Evolutionary conservation across 129 eudicot species (phyloP).

Genomic region (Tagetes erecta): DNA sequence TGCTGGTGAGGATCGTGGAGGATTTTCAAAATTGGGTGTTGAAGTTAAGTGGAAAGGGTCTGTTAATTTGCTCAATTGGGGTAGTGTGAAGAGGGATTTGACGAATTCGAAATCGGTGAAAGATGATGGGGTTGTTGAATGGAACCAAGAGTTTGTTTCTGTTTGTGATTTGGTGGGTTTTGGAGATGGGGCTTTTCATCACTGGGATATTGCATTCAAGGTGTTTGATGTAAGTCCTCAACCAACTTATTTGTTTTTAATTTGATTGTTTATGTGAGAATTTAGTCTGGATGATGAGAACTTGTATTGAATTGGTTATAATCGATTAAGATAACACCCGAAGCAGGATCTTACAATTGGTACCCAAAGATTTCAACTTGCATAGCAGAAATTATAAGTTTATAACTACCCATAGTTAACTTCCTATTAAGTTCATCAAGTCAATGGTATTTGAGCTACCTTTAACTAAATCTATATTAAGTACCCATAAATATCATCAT

Average conservation of each 20-base stretch:
- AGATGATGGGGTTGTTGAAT: conserved; percentile 48
- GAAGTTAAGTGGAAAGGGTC: conserved; percentile 71
- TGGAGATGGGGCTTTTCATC: conserved; percentile 44
- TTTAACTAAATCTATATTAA: too few species aligned
- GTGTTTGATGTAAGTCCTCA: conserved; percentile 52
- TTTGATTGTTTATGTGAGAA: neutral
- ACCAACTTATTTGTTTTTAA: neutral
- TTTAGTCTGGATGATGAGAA: too few species aligned
- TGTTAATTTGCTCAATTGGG: conserved; percentile 40
- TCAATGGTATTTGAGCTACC: neutral
- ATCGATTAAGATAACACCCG: too few species aligned
- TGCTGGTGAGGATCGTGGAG: conserved; percentile 15
- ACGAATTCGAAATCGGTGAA: conserved; percentile 41
- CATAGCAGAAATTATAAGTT: too few species aligned
- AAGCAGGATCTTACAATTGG: too few species aligned
- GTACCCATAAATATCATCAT: too few species aligned
- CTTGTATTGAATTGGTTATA: too few species aligned
- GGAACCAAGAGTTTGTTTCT: conserved; percentile 51
- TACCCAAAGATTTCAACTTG: too few species aligned
- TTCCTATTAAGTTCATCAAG: too few species aligned
- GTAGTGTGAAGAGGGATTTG: conserved; percentile 42
- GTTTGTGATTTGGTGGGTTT: conserved; percentile 38
- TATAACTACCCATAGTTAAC: too few species aligned
- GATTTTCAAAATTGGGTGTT: conserved; percentile 37
- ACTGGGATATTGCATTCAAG: conserved; percentile 53